A percentile compares a stretch with the other conserved stretches of the same genome.
Evolutionary conservation across 495 filamentous ascomycete species (phyloP).

Genomic region (Glonium stellatum): DNA sequence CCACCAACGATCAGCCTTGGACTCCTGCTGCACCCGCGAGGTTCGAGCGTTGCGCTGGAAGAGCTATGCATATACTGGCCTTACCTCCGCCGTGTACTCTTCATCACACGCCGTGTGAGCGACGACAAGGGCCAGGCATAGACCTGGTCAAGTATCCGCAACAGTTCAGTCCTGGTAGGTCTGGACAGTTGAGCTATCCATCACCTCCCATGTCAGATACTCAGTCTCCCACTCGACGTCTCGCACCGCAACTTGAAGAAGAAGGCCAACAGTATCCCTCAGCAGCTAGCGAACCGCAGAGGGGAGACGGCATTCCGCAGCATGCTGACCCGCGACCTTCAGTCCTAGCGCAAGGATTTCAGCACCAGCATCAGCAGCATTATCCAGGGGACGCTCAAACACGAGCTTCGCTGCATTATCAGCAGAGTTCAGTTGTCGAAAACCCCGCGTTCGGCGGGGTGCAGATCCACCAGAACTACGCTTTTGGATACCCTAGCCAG

Average conservation of each 20-base stretch:
- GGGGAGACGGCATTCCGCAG: conserved; percentile 11
- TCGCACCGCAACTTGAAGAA: conserved; percentile 22
- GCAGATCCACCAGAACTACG: conserved; percentile 21
- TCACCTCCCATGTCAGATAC: conserved; percentile 41
- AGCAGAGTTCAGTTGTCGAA: conserved; percentile 13
- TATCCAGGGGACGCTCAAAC: conserved; percentile 22
- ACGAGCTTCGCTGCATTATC: conserved; percentile 10
- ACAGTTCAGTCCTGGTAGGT: conserved; percentile 23
- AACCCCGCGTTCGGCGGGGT: conserved; percentile 13
- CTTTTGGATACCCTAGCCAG: conserved; percentile 19
- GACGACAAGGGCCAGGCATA: conserved; percentile 26
- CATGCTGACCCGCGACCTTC: conserved; percentile 12
- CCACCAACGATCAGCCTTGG: conserved; percentile 18
- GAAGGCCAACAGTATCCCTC: conserved; percentile 23
- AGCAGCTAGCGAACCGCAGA: conserved; percentile 11
- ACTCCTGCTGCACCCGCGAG: conserved; percentile 28
- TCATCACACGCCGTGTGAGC: conserved; percentile 23
- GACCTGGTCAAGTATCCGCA: conserved; percentile 23
- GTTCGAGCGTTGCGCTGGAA: conserved; percentile 22
- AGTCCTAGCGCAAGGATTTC: conserved; percentile 7
- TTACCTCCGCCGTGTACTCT: conserved; percentile 25
- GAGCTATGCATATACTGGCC: conserved; percentile 30
- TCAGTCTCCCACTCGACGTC: conserved; percentile 30
- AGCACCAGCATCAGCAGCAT: conserved; percentile 14
- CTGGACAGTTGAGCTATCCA: conserved; percentile 32